phyloP scores from a whole-genome alignment of 2,329 filamentous ascomycete genomes.

The Hypocrella siamensis region DNA sequence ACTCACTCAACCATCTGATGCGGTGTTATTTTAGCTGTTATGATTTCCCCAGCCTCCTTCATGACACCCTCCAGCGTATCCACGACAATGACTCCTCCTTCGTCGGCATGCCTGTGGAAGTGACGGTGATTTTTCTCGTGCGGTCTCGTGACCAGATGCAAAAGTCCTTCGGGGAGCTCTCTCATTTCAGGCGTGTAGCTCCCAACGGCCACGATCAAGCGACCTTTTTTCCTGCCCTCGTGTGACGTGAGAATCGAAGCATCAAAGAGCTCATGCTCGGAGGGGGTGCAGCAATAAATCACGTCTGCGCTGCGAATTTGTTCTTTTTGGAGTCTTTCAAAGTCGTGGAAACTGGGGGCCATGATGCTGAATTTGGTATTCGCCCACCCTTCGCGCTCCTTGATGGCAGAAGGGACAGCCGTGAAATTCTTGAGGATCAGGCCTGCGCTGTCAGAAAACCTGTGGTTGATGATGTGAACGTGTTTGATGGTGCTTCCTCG shows the following conservation, averaged over 20 bases:
- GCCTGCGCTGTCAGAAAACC: slow-evolving; percentile 43
- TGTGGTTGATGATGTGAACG: slow-evolving; percentile 70
- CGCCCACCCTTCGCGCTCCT: slow-evolving; percentile 44
- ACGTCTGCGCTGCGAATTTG: slow-evolving; percentile 60
- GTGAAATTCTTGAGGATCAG: slow-evolving; percentile 33
- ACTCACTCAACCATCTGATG: slow-evolving; percentile 65
- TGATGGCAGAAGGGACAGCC: slow-evolving; percentile 23
- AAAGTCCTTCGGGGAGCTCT: slow-evolving; percentile 64
- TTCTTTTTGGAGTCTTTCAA: slow-evolving; percentile 48
- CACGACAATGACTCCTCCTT: slow-evolving; percentile 53
- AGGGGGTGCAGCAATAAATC: slow-evolving; percentile 81
- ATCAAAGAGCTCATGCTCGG: slow-evolving; percentile 60
- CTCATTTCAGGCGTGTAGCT: slow-evolving; percentile 59
- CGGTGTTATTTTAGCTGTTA: slow-evolving; percentile 57
- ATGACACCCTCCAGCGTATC: slow-evolving; percentile 67
- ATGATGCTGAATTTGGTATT: slow-evolving; percentile 51
- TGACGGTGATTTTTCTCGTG: slow-evolving; percentile 34
- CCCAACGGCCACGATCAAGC: slow-evolving; percentile 59
- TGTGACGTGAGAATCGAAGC: slow-evolving; percentile 52
- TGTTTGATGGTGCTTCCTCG: slow-evolving; percentile 55
- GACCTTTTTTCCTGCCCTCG: slow-evolving; percentile 52
- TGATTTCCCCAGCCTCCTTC: slow-evolving; percentile 74
- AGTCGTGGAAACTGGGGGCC: slow-evolving; percentile 57
- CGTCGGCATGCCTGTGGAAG: slow-evolving; percentile 49
- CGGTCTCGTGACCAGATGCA: slow-evolving; percentile 43